Evolutionary conservation across 768 basidiomycete genomes (phyloP).

Genomic region (Tulasnella sp.): DNA sequence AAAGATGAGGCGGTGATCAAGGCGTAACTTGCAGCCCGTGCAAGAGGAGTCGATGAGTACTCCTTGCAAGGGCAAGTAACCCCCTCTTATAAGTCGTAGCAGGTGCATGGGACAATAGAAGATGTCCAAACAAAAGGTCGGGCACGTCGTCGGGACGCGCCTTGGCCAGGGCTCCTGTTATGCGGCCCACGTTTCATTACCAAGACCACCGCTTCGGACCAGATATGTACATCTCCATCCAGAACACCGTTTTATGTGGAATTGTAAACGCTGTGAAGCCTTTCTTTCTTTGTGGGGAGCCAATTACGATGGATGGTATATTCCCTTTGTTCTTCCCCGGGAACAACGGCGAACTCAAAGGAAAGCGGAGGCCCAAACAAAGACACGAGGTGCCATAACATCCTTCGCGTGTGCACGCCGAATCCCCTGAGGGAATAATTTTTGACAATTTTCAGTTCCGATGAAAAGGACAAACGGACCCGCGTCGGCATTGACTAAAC

Average conservation of each 20-base stretch:
- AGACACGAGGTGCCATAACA: not conserved
- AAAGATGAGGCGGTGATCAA: not conserved
- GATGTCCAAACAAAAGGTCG: not conserved
- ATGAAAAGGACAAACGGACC: not conserved
- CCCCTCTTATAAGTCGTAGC: not conserved
- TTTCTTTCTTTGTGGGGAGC: conserved; percentile 5
- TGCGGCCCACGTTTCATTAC: not conserved
- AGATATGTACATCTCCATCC: not conserved
- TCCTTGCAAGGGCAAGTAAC: not conserved
- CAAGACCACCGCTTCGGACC: not conserved
- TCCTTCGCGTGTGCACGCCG: not conserved
- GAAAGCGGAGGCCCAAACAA: not conserved
- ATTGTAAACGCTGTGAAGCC: not conserved
- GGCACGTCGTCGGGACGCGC: not conserved
- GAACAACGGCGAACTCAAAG: conserved; percentile 3
- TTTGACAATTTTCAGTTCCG: not conserved
- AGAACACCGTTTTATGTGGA: not conserved
- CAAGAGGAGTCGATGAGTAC: not conserved
- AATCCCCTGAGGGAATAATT: not conserved
- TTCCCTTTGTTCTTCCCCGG: not conserved
- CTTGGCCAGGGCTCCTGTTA: not conserved
- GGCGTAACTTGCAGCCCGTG: conserved; percentile 4
- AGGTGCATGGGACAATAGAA: not conserved
- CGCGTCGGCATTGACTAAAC: not conserved
- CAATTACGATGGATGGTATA: not conserved